These are phyloP conservation scores for Sarocladium brachiariae DNA, from an alignment of 2,329 filamentous ascomycete species.

Conservation along the genomic window DNA sequence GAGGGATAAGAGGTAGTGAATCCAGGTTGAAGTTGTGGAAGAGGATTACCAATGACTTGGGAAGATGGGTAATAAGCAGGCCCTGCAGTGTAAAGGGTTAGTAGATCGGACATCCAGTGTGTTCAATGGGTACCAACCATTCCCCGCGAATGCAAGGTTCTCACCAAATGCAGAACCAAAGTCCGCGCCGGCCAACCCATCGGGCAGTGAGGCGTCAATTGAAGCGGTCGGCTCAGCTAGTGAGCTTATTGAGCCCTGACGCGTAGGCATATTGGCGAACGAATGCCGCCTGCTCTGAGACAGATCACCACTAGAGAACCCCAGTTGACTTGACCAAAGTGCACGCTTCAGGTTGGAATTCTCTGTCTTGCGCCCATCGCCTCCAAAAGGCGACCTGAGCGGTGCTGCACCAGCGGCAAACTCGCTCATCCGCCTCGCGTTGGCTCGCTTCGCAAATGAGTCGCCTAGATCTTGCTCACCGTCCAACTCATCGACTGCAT, in stretches of 20 bases:
- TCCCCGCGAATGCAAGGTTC: background rate
- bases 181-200: conserved; percentile 36
- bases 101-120: background rate
- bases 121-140: conserved; percentile 1
- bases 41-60: conserved; percentile 22
- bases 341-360: conserved; percentile 54
- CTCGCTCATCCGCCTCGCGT: conserved; percentile 46
- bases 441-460: conserved; percentile 38
- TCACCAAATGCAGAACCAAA: conserved; percentile 18
- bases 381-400: conserved; percentile 41
- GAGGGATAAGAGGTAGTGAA: conserved; percentile 36
- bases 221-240: conserved; percentile 43
- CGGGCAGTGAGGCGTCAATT: conserved; percentile 36
- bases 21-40: conserved; percentile 13
- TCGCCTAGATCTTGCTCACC: conserved; percentile 48
- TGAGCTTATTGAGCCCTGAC: conserved; percentile 57
- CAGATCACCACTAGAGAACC: conserved; percentile 48
- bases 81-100: background rate
- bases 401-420: conserved; percentile 28
- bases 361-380: conserved; percentile 57
- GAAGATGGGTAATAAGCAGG: conserved; percentile 31
- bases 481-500: conserved; percentile 65
- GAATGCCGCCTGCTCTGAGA: conserved; percentile 75
- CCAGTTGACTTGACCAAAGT: conserved; percentile 55
- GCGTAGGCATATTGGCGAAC: conserved; percentile 62